Conservation (phyloP, 371 early-diverging fungal species). For the Circinella minor region DNA sequence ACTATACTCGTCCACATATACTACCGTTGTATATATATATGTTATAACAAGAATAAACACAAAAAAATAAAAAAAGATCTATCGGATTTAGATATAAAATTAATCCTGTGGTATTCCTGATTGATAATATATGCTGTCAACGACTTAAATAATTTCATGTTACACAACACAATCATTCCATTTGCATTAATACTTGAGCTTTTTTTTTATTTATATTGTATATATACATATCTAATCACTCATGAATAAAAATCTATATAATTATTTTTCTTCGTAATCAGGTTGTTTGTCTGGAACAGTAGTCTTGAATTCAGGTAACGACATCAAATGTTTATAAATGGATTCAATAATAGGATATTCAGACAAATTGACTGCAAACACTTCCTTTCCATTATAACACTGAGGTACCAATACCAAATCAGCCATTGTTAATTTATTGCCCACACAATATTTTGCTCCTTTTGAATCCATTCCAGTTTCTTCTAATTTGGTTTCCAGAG, state of each 20-base stretch:
- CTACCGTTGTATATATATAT: too few species aligned
- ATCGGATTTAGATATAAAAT: too few species aligned
- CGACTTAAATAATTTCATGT: too few species aligned
- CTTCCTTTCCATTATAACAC: slow-evolving; percentile 75
- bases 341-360: slow-evolving; percentile 70
- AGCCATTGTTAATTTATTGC: slow-evolving; percentile 84
- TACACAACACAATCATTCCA: too few species aligned
- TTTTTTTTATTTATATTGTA: too few species aligned
- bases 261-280: slow-evolving; percentile 53
- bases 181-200: too few species aligned
- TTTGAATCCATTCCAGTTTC: slow-evolving; percentile 54
- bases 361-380: slow-evolving; percentile 73
- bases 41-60: too few species aligned
- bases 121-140: too few species aligned
- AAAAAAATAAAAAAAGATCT: too few species aligned
- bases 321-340: slow-evolving; percentile 55
- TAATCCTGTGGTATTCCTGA: too few species aligned
- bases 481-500: not conserved
- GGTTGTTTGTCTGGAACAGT: slow-evolving; percentile 77
- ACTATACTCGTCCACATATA: too few species aligned
- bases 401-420: slow-evolving; percentile 86
- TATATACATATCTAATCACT: too few species aligned
- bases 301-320: slow-evolving; percentile 70
- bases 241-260: not conserved
- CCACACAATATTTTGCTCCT: slow-evolving; percentile 76